Evolutionary conservation across 129 eudicot species (phyloP), one percentile per base, ranked within the genome.

Genomic region (Arctium lappa): DNA sequence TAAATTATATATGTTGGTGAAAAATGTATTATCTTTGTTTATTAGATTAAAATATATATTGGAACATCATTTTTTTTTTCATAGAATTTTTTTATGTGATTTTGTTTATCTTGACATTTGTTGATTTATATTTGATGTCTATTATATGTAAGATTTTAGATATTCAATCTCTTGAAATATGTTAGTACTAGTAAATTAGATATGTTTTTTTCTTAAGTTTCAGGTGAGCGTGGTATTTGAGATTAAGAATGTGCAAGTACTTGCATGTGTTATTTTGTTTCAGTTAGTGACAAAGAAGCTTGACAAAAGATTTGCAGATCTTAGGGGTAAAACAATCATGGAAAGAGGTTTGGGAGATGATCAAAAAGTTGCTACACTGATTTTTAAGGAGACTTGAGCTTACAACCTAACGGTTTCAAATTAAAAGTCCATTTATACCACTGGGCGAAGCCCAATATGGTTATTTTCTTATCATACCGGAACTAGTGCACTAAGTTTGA

Each of bases 341-440:
- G 97, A 93, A 83, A 95, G 87, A 95, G 97, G 97, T 74, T 88
- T 95, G 75, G 99, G 99, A 40, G 3, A 40, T 40, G 46, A 9
- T 6, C 46, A 40, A 40, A 11, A 40, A 40, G 8, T 40, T 40
- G 46, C 46, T 40, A 40, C 2, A 40, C 46, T 40, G 46, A 40
- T 40, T 8, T 6, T 9, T 6, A 1, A 40, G 46, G 46, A 40
- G 46, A 40, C 46, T 40, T 40, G 46, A 40, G 46, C 46, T 40
- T 40, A 40, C 0, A 22, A 22, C 27, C 27, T 22, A 22, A 22
- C 27, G 8, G 46, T 34, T 34, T 0, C 27, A 22, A 22, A 22
- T 22, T 5, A 1, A 40, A 40, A 0, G 6, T 40, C 46, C 46
- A 40, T 40, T 5, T 1, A 40, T 40, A 40, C 46, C 46, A 40